phyloP scores from a whole-genome alignment of 495 filamentous ascomycete genomes.

The Aspergillus coremiiformis region DNA sequence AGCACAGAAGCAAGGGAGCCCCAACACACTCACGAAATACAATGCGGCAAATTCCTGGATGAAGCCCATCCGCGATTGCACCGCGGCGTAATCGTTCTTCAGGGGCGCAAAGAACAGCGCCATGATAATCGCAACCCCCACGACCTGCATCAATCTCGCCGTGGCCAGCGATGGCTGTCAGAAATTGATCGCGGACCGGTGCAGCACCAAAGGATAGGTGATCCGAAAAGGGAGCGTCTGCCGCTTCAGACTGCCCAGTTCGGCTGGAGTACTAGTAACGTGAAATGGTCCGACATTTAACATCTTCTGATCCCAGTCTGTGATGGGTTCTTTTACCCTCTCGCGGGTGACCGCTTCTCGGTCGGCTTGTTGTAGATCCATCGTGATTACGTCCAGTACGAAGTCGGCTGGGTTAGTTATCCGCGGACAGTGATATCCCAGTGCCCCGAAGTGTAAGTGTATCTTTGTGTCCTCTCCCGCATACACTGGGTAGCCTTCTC shows the following conservation, averaged over 20 bases:
- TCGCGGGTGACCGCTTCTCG: conserved; percentile 44
- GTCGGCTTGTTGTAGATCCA: conserved; percentile 53
- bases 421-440: conserved; percentile 55
- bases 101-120: conserved; percentile 66
- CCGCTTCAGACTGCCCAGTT: conserved; percentile 54
- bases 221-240: conserved; percentile 51
- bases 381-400: conserved; percentile 65
- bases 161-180: conserved; percentile 55
- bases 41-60: conserved; percentile 60
- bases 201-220: conserved; percentile 57
- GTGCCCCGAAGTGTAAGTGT: conserved; percentile 52
- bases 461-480: conserved; percentile 56
- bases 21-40: conserved; percentile 61
- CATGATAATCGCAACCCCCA: conserved; percentile 58
- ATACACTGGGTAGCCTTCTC: conserved; percentile 57
- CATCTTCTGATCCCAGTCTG: conserved; percentile 23
- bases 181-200: conserved; percentile 58
- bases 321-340: conserved; percentile 52
- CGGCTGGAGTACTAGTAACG: conserved; percentile 50
- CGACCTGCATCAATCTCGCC: conserved; percentile 59
- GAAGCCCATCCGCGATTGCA: conserved; percentile 66
- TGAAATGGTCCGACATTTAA: conserved; percentile 24
- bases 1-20: neutral
- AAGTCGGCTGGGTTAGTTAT: conserved; percentile 71
- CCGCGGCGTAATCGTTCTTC: conserved; percentile 54